Conservation (phyloP, 2,329 filamentous ascomycete species). For the Hirsutella rhossiliensis region DNA sequence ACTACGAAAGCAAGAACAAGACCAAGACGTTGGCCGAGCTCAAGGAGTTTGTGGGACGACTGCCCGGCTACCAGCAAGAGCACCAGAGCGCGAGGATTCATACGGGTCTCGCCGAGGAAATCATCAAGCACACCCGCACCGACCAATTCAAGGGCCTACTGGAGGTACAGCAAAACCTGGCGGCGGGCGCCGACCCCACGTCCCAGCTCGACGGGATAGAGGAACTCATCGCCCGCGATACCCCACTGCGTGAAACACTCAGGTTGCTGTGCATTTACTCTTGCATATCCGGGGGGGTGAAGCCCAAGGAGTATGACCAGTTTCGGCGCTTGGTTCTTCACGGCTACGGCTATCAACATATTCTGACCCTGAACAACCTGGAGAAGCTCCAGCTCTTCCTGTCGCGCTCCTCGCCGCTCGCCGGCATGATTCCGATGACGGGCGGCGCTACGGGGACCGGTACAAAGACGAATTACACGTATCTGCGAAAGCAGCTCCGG, state of each 20-base stretch:
- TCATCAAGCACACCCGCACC: slow-evolving; percentile 82
- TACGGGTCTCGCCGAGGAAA: slow-evolving; percentile 84
- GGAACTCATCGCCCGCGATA: slow-evolving; percentile 83
- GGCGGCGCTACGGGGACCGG: slow-evolving; percentile 42
- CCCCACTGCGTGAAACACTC: slow-evolving; percentile 69
- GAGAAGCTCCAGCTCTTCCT: slow-evolving; percentile 84
- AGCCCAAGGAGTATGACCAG: slow-evolving; percentile 74
- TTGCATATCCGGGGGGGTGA: slow-evolving; percentile 78
- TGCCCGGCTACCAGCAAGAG: slow-evolving; percentile 86
- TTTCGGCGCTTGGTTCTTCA: slow-evolving; percentile 83
- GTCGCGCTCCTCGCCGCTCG: slow-evolving; percentile 62
- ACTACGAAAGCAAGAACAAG: slow-evolving; percentile 83
- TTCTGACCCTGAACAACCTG: slow-evolving; percentile 76
- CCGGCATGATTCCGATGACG: slow-evolving; percentile 69
- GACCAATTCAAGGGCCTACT: slow-evolving; percentile 81
- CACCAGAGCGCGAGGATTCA: slow-evolving; percentile 88
- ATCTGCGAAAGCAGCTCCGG: slow-evolving; percentile 72
- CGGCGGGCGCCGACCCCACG: slow-evolving; percentile 77
- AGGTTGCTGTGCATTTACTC: slow-evolving; percentile 85
- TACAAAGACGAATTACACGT: slow-evolving; percentile 80
- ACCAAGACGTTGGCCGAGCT: slow-evolving; percentile 85
- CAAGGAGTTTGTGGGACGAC: slow-evolving; percentile 86
- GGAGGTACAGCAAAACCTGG: slow-evolving; percentile 92
- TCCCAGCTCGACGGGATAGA: slow-evolving; percentile 85
- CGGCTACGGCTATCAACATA: slow-evolving; percentile 89